Evolutionary conservation across 23 red algal species (phyloP), one percentile per base, ranked within the genome.

Genomic region (Gracilaria gracilis): DNA sequence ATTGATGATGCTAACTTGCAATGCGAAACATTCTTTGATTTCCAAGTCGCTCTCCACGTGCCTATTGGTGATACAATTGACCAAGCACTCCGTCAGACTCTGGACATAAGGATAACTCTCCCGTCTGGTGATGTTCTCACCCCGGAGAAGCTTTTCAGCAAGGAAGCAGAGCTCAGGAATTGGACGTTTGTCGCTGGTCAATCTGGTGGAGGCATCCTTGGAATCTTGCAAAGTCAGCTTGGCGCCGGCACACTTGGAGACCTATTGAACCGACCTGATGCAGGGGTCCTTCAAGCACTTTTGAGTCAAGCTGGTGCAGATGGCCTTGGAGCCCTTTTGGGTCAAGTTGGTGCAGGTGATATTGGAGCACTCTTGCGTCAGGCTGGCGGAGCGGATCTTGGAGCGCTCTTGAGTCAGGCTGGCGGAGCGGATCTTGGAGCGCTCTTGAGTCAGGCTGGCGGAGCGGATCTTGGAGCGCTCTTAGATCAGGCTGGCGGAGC

Each of bases 1-100:
- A 75, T 83, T 57, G 79, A 91, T 27, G 61, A 61, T 67, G 74
- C 70, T 25, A 79, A 70, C 50, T 28, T 91, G 23, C 87, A 84
- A 33, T 91, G 87, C 31, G 87, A 79, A 58, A 75, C 75, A 31
- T 25, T 91, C 39, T 91, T 91, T 47, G 87, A 91, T 36, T 91
- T 91, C 32, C 76, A 91, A 20, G 87, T 91, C 31, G 87, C 65
- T 14, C 61, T 81, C 14, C 87, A 91, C 49, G 34, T 91, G 14
- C 84, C 46, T 0, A 12, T 21, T 15, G 76, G 73, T 38, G 13
- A 28, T 15, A 55, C 38, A 20, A 54, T 88, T 28, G 17, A 20
- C 12, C 38, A 15, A 0, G 27, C 29, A 14, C 11, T 71, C 64
- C 66, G 66, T 38, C 32, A 49, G 0, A 29, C 29, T 40, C 25